Percentiles rank a stretch among this genome's conserved stretches.
Evolutionary conservation across 495 filamentous ascomycete species (phyloP).

Genomic region (Geopyxis carbonaria): DNA sequence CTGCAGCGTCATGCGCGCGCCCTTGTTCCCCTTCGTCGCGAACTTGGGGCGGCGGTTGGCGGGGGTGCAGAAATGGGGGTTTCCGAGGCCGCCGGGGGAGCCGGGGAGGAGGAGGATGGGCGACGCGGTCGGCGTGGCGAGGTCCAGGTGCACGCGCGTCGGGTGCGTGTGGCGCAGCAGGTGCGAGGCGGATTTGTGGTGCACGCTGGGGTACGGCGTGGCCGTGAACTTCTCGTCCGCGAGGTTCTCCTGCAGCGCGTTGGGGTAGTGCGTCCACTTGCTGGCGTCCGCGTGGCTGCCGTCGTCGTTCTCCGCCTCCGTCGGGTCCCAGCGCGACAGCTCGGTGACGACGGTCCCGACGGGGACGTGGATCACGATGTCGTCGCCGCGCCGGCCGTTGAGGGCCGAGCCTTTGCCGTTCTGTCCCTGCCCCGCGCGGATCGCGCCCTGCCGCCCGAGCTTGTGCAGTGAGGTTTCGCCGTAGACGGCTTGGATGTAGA

Average conservation of each 20-base stretch:
- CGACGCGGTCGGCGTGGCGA: conserved; percentile 59
- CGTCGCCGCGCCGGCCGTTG: conserved; percentile 66
- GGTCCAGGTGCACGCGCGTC: conserved; percentile 57
- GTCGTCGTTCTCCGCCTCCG: conserved; percentile 25
- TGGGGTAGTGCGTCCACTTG: conserved; percentile 75
- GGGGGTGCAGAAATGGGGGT: conserved; percentile 73
- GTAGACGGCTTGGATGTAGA: conserved; percentile 86
- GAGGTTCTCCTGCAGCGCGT: conserved; percentile 23
- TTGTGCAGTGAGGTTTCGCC: conserved; percentile 88
- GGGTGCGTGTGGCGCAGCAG: conserved; percentile 27
- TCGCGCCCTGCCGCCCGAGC: conserved; percentile 54
- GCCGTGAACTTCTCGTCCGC: conserved; percentile 14
- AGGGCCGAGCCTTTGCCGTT: conserved; percentile 71
- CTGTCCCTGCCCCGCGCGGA: conserved; percentile 64
- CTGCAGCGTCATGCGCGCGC: conserved; percentile 60
- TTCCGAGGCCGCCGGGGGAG: conserved; percentile 75
- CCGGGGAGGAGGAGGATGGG: conserved; percentile 85
- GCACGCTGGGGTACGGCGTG: conserved; percentile 18
- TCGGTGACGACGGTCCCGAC: conserved; percentile 85
- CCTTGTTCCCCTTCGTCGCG: conserved; percentile 69
- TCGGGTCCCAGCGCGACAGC: conserved; percentile 55
- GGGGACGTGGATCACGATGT: conserved; percentile 75
- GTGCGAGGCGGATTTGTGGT: conserved; percentile 16
- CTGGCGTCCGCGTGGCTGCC: conserved; percentile 32
- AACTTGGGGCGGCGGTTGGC: conserved; percentile 57